phyloP scores from a whole-genome alignment of 177 flowering plant genomes.

The Telopea speciosissima region DNA sequence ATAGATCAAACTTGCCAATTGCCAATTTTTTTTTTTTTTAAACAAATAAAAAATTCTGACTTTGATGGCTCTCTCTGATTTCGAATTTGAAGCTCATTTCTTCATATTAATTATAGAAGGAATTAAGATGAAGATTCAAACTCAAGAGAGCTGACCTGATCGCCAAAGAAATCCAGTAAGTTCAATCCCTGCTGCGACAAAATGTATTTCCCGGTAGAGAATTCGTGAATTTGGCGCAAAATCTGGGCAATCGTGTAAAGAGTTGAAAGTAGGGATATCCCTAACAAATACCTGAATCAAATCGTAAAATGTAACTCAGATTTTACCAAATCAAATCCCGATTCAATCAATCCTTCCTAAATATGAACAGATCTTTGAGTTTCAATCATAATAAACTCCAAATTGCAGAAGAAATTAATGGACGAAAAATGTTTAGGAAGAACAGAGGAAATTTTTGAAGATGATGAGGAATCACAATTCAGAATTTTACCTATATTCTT shows the following conservation, averaged over 20 bases:
- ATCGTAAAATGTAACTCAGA: too few relatives aligned
- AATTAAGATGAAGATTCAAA: background rate
- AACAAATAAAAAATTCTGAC: too few relatives aligned
- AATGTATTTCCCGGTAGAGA: slow-evolving; percentile 37
- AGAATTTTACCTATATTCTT: slow-evolving; percentile 50
- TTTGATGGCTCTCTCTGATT: background rate
- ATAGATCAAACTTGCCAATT: background rate
- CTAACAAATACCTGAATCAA: slow-evolving; percentile 53
- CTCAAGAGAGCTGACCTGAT: slow-evolving; percentile 49
- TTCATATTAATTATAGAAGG: too few relatives aligned
- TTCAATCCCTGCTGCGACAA: slow-evolving; percentile 23
- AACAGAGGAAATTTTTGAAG: too few relatives aligned
- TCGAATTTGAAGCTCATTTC: too few relatives aligned
- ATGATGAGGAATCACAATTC: too few relatives aligned
- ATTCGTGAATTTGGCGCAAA: slow-evolving; percentile 38
- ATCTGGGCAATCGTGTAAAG: slow-evolving; percentile 54
- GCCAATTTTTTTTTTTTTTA: background rate
- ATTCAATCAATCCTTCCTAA: background rate
- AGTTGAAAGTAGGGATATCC: slow-evolving; percentile 51
- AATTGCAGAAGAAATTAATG: too few relatives aligned
- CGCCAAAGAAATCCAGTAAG: slow-evolving; percentile 56
- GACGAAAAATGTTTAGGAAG: too few relatives aligned
- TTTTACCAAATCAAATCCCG: background rate
- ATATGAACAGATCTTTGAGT: too few relatives aligned
- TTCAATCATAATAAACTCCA: too few relatives aligned